Percentiles rank a stretch among this genome's conserved stretches.
These are phyloP conservation scores for Arthrobotrys pseudoclavata DNA, from an alignment of 2,329 filamentous ascomycete species.

Conservation along the genomic window DNA sequence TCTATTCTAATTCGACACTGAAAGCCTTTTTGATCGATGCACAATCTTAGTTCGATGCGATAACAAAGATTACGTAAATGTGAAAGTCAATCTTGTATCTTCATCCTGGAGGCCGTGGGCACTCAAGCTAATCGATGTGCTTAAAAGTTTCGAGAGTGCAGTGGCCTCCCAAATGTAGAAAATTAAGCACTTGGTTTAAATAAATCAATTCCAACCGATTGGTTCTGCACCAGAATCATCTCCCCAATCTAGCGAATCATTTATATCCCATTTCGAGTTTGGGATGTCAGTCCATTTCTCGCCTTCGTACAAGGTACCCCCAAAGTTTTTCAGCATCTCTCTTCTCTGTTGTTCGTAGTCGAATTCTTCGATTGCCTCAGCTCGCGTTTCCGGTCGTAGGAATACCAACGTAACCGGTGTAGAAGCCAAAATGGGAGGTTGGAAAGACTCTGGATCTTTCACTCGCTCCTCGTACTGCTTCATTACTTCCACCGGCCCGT, in stretches of 20 bases:
- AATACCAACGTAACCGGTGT: slow-evolving; percentile 34
- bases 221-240: background rate
- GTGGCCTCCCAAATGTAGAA: no score
- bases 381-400: slow-evolving; percentile 8
- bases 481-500: slow-evolving; percentile 31
- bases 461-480: slow-evolving; percentile 16
- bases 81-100: no score
- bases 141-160: no score
- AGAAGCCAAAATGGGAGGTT: background rate
- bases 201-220: background rate
- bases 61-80: no score
- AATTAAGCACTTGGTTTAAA: background rate
- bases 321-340: slow-evolving; percentile 10
- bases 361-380: slow-evolving; percentile 15
- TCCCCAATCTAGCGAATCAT: background rate
- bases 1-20: no score
- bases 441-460: background rate
- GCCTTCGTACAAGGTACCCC: background rate
- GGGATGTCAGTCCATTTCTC: background rate
- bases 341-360: slow-evolving; percentile 28
- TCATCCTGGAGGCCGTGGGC: no score
- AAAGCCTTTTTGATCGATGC: no score
- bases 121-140: no score
- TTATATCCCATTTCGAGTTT: background rate
- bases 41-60: no score